These are phyloP conservation scores for Teunomyces gatunensis DNA, from an alignment of 805 yeast genomes.

Conservation along the genomic window DNA sequence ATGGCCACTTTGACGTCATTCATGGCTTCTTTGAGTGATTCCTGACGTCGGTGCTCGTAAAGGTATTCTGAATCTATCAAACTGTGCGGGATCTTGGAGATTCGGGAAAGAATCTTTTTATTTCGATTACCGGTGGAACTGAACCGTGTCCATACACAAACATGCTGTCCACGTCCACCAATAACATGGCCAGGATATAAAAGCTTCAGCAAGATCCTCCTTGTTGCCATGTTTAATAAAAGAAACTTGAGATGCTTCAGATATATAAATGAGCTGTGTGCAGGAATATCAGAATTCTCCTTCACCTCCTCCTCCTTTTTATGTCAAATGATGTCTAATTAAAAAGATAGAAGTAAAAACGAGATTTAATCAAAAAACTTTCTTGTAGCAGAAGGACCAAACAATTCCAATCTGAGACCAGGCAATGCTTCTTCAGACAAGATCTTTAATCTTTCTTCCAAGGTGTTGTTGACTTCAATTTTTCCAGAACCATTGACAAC, in stretches of 20 bases:
- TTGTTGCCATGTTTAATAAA: background rate
- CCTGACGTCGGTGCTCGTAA: background rate
- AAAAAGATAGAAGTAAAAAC: background rate
- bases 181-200: background rate
- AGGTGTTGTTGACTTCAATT: slow-evolving; percentile 87
- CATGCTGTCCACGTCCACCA: background rate
- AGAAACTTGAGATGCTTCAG: background rate
- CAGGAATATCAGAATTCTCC: background rate
- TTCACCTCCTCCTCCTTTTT: no score
- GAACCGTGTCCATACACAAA: background rate
- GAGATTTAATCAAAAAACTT: slow-evolving; percentile 75
- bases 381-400: slow-evolving; percentile 81
- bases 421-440: slow-evolving; percentile 86
- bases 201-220: background rate
- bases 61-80: background rate
- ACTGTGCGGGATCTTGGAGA: slow-evolving; percentile 2
- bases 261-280: background rate
- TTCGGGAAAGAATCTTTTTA: background rate
- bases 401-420: slow-evolving; percentile 84
- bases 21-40: slow-evolving; percentile 1
- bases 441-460: slow-evolving; percentile 88
- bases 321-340: slow-evolving; percentile 2
- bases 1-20: slow-evolving; percentile 5
- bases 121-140: slow-evolving; percentile 2
- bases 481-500: slow-evolving; percentile 70